Evolutionary conservation across 2,329 filamentous ascomycete species (phyloP), one percentile per base, ranked within the genome.

Genomic region (Neopestalotiopsis rosae): DNA sequence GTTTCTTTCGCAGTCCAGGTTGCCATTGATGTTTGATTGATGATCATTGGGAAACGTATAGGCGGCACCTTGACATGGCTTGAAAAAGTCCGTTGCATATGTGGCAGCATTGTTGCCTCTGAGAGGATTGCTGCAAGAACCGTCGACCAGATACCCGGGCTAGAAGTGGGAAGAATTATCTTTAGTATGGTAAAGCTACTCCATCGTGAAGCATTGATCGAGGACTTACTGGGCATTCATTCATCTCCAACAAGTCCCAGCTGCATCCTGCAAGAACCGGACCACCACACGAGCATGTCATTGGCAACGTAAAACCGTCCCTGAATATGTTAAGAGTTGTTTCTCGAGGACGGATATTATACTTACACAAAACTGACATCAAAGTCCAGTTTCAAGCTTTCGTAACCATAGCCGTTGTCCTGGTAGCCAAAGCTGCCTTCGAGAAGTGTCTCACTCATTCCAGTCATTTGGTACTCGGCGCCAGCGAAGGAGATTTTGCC

Each of bases 311-410:
- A 20, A 49, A 64, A 4, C 61, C 61, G 24, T 64, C 61, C 5
- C 61, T 64, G 28, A 9, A 13, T 12, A 24, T 12, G 12, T 17
- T 64, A 20, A 38, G 34, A n/a, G 14, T 14, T 5, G 12, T 30
- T 28, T 28, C 12, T 7, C 6, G 30, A 14, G 12, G 12, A 12
- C 12, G 20, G 12, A 12, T 24, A 28, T n/a, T 17, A 64, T 24
- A 64, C 61, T n/a, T 64, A 64, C 61, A 64, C 61, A 34, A 64
- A 42, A 24, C 61, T 64, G 40, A 49, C 42, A 17, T 64, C 61
- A 52, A 64, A 64, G 28, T 64, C 61, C 24, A 64, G 40, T 20
- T 49, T 64, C 12, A 64, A 13, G 5, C 40, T 59, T 14, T 30
- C n/a, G 10, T 64, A 34, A 24, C 40, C 40, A 13, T 62, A 20